Evolutionary conservation across 1,284 basidiomycete species (phyloP).

Genomic region (Rhizoctonia solani): DNA sequence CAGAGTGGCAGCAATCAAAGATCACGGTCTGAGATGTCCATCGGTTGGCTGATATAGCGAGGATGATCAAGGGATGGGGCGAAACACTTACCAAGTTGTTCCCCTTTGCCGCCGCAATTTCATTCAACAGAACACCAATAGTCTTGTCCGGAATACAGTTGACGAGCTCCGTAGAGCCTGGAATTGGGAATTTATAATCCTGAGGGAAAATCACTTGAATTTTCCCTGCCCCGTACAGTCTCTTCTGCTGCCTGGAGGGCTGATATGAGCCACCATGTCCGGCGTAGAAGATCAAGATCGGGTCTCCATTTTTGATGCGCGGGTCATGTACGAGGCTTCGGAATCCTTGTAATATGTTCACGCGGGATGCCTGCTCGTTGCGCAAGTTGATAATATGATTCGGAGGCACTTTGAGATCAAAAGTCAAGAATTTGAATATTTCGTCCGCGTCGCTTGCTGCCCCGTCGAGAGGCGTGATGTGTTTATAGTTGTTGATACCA

Average conservation of each 20-base stretch:
- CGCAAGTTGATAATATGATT: conserved; percentile 6
- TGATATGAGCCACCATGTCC: conserved; percentile 17
- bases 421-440: not conserved
- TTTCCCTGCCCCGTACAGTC: not conserved
- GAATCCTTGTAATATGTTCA: not conserved
- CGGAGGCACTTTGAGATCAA: conserved; percentile 4
- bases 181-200: not conserved
- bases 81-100: conserved; percentile 13
- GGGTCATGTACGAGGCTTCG: not conserved
- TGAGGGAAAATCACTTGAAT: conserved; percentile 30
- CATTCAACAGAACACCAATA: conserved; percentile 7
- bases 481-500: conserved; percentile 6
- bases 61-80: too few species aligned
- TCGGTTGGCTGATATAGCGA: not conserved
- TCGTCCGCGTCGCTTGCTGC: conserved; percentile 13
- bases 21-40: conserved; percentile 13
- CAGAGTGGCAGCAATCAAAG: conserved; percentile 25
- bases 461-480: not conserved
- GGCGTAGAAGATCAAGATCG: conserved; percentile 20
- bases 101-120: conserved; percentile 11
- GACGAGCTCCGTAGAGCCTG: not conserved
- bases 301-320: conserved; percentile 17
- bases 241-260: conserved; percentile 4
- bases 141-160: conserved; percentile 29
- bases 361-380: conserved; percentile 1